Conservation (phyloP, 148 eudicot genomes). For the Diospyros kaki region DNA sequence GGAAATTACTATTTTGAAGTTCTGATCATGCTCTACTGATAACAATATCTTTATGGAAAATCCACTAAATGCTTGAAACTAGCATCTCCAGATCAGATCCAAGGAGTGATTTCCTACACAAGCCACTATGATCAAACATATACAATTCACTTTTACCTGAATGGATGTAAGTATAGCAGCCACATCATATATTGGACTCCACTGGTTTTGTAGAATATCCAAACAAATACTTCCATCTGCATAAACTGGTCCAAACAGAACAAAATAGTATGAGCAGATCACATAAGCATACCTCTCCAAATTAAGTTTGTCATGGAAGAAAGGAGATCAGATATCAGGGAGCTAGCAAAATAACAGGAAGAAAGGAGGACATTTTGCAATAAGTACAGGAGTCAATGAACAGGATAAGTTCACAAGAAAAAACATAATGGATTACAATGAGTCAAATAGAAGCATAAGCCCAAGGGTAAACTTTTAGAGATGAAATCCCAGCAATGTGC, state of each 20-base stretch:
- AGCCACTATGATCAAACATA: no score
- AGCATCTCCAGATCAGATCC: no score
- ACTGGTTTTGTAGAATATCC: slow-evolving; percentile 44
- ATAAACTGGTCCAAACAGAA: slow-evolving; percentile 28
- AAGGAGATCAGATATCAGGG: not conserved
- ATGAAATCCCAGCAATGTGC: no score
- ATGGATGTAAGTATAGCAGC: slow-evolving; percentile 47
- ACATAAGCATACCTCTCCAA: not conserved
- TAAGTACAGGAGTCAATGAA: not conserved
- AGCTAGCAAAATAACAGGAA: not conserved
- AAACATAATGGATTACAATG: no score
- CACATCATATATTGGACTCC: slow-evolving; percentile 15
- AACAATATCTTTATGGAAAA: no score
- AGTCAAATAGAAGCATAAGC: no score
- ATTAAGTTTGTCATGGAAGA: not conserved
- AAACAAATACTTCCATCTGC: slow-evolving; percentile 48
- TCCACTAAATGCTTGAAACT: no score
- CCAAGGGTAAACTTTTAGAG: no score
- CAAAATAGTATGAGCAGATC: not conserved
- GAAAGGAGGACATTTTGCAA: not conserved
- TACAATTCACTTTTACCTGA: slow-evolving; percentile 20
- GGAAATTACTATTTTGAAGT: no score
- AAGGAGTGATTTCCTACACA: no score
- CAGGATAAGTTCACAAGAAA: no score
- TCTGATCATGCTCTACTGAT: no score